Evolutionary conservation across 2,329 filamentous ascomycete genomes (phyloP), one percentile per base, ranked within the genome.

Genomic region (Tolypocladium capitatum): DNA sequence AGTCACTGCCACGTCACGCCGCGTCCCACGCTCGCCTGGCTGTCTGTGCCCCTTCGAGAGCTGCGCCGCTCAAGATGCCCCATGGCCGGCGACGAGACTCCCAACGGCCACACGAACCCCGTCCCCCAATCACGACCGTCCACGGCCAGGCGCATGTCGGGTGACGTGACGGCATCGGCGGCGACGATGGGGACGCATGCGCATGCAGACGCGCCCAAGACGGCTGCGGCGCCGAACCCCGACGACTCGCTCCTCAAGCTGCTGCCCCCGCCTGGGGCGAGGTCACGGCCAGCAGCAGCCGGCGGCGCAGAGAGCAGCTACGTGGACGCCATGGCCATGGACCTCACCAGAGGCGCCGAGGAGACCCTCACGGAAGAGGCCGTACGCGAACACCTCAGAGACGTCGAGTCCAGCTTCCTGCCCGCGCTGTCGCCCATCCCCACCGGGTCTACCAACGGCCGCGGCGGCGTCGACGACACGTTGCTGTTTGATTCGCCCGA

Each of bases 341-440:
- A 69, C 45, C 53, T 60, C 21, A 66, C 60, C 28, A 52, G 53
- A 14, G 54, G 45, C 16, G 51, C 56, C 10, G 65, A 71, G 47
- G 73, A 78, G 47, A 75, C 74, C 4, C 59, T 76, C 38, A 72
- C 71, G 40, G 75, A 79, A 53, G 69, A 72, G 43, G 70, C 70
- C 40, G 69, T 80, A 20, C 68, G 72, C 51, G 71, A 73, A 48
- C 78, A 82, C 57, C 61, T 83, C 20, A 71, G 75, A 55, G 80
- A 83, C 56, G 72, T 82, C 52, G 80, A 84, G 58, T 83, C 80
- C 32, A 83, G 80, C 63, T 83, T 83, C 56, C 60, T 80, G 47
- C 74, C 76, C 2, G 70, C 73, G 6, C 60, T 76, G 6, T 82
- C 79, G 8, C 78, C 79, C 13, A 70, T 81, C 43, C 70, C 69